Base-by-base conservation (phyloP, 1,284 basidiomycete genomes). In the Porodaedalea pini region DNA sequence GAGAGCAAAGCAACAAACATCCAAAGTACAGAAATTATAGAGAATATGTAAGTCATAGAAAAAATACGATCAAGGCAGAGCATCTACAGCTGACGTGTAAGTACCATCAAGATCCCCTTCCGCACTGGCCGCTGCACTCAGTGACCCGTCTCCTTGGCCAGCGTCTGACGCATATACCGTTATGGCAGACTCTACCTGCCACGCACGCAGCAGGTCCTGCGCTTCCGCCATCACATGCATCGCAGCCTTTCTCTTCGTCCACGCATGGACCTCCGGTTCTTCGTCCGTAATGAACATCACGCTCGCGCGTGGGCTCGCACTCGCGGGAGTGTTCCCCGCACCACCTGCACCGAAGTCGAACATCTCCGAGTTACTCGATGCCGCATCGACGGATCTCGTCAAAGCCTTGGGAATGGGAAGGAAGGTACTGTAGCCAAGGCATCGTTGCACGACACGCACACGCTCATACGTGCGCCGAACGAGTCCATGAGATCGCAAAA, bases 361-460 rank as follows among this genome's bases (percentile, higher is more conserved):
- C 7, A 23, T 48, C 13, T 47, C 13, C 23, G 27, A 25, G 17
- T 39, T 21, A 15, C 44, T 25, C 15, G 10, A 4, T 6, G 17
- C n/a, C 8, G 27, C 39, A 23, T 32, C 32, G 17, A 23, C 23
- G n/a, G 29, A 41, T 13, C 39, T 48, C 7, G 10, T 40, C 5
- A 60, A 36, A 29, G 48, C 34, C 32, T 56, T 54, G 29, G 58
- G 78, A 44, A 78, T 59, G 4, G 81, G 80, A 23, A 86, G 69
- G 27, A 86, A 70, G 1, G 71, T 65, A 15, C 78, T 73, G 65
- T 86, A 88, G 1, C 86, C 86, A 73, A 86, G 77, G 57, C 74
- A 76, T 10, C 71, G 73, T 69, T 88, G 85, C 25, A 86, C 81
- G 1, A 77, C 66, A n/a, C 85, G 74, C 13, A 88, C 78, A 32